These are phyloP conservation scores for Vigna radiata DNA, from an alignment of 306 rosid species.

Conservation along the genomic window DNA sequence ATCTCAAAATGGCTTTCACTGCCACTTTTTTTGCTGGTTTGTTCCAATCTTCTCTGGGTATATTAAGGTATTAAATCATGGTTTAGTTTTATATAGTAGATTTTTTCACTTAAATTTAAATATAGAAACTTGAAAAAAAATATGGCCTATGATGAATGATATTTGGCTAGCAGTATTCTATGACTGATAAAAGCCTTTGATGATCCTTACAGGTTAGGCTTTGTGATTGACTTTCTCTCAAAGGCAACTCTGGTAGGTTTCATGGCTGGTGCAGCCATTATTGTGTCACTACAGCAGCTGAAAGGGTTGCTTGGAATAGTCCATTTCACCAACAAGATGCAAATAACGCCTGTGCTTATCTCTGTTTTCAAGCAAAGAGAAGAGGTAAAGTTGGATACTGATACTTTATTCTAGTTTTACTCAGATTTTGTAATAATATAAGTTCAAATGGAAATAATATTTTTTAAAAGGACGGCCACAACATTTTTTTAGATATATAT, in stretches of 20 bases:
- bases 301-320: conserved; percentile 91
- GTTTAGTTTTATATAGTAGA: neutral
- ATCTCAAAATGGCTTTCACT: conserved; percentile 92
- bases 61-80: conserved; percentile 67
- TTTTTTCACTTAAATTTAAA: neutral
- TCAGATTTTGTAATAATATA: neutral
- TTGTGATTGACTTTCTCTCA: conserved; percentile 93
- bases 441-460: neutral
- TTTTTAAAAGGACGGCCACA: conserved; percentile 2
- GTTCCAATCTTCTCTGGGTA: conserved; percentile 87
- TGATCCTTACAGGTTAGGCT: conserved; percentile 71
- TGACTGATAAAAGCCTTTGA: conserved; percentile 37
- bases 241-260: conserved; percentile 94
- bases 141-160: neutral
- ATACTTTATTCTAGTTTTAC: neutral
- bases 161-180: neutral
- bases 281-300: conserved; percentile 88
- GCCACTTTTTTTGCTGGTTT: conserved; percentile 92
- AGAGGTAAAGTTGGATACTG: conserved; percentile 62
- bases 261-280: conserved; percentile 98
- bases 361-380: conserved; percentile 67
- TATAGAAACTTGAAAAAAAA: neutral
- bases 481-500: neutral
- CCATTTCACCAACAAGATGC: conserved; percentile 89
- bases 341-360: conserved; percentile 71